phyloP scores from a whole-genome alignment of 2,329 filamentous ascomycete species.

The Elsinoe arachidis region DNA sequence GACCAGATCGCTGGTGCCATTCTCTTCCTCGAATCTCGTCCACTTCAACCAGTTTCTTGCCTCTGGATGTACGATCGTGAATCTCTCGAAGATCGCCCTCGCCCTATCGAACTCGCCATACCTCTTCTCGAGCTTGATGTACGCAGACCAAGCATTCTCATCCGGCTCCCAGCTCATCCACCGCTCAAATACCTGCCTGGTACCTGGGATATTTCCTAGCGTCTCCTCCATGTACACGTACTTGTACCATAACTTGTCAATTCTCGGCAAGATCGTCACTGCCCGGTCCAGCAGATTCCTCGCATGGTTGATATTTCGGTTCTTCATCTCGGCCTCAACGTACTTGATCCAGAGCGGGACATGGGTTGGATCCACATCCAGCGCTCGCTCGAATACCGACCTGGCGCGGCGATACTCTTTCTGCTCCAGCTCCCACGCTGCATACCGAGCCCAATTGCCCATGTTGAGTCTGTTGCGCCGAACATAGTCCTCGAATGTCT shows the following conservation, averaged over 20 bases:
- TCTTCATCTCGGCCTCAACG: constrained; percentile 94
- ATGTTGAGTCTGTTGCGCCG: constrained; percentile 89
- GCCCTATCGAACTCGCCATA: constrained; percentile 88
- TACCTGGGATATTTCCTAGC: constrained; percentile 85
- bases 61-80: constrained; percentile 87
- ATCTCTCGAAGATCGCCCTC: constrained; percentile 80
- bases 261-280: constrained; percentile 79
- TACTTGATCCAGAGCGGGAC: constrained; percentile 87
- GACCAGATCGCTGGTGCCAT: constrained; percentile 82
- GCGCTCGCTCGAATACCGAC: constrained; percentile 86
- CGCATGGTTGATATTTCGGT: constrained; percentile 90
- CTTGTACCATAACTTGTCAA: constrained; percentile 98
- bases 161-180: constrained; percentile 99
- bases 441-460: constrained; percentile 99
- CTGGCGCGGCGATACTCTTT: constrained; percentile 90
- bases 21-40: constrained; percentile 95
- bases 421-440: constrained; percentile 93
- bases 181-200: constrained; percentile 86
- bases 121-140: constrained; percentile 94
- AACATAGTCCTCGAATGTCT: constrained; percentile 97
- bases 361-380: constrained; percentile 84
- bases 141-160: constrained; percentile 88
- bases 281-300: constrained; percentile 89
- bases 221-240: constrained; percentile 99
- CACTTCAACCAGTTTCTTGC: constrained; percentile 98